Base-by-base conservation (phyloP, 2,329 filamentous ascomycete species). In the Pezicula carpinea region DNA sequence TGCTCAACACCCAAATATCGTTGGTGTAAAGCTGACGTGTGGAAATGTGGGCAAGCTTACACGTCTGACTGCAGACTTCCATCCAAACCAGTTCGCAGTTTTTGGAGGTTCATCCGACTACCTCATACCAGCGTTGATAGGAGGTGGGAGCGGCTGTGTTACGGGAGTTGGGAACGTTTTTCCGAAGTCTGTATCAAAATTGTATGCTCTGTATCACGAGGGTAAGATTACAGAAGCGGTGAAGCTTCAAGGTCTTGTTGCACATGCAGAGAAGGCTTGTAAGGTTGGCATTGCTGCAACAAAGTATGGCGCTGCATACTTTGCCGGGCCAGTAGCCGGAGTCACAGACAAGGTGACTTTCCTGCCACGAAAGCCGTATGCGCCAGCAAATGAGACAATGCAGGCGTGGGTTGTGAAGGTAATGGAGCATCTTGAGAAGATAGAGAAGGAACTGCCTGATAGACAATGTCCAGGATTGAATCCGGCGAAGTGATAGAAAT, bases 11-110 rank as follows among this genome's bases (percentile, higher is more conserved):
- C 56, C 59, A 22, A 62, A 62, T 39, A 61, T 62, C 41, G 58
- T 56, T 18, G 58, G 51, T 10, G 54, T 53, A 22, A 62, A 62
- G 47, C 46, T 62, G 32, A 62, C 59, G 0, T 62, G 59, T 48
- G 59, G 58, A 13, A 62, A 60, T 46, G 55, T 58, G 32, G 58
- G 58, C 15, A 62, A 62, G 48, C 48, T 61, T n/a, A 53, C 61
- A 14, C 53, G 59, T 58, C 85, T 93, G 7, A 87, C 87, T 7
- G 68, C 75, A n/a, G 86, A 80, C 40, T 79, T 83, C 44, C 70
- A 84, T 56, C 86, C 87, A 49, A 79, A 82, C 6, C 65, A 72
- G 36, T 73, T 74, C 18, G 66, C 62, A 17, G 69, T 72, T 1
- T 71, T 66, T 42, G 69, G 69, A 0, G 71, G 71, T 3, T 70